phyloP scores from a whole-genome alignment of 768 basidiomycete genomes.

The Naganishia vaughanmartiniae region DNA sequence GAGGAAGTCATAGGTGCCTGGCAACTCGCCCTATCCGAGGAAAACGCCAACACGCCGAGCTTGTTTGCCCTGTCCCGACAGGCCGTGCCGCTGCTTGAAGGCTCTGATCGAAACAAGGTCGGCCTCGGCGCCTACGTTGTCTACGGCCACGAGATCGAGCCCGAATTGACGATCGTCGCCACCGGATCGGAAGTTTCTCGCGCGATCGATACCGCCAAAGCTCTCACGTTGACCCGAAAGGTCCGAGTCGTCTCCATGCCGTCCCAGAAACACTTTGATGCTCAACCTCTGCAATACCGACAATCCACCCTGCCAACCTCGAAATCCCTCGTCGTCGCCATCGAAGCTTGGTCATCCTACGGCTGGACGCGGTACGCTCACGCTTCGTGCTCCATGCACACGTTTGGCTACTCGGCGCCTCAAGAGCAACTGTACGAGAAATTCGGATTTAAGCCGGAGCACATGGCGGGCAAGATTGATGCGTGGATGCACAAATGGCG shows the following conservation, averaged over 20 bases:
- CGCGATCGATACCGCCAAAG: slow-evolving; percentile 43
- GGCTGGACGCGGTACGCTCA: slow-evolving; percentile 52
- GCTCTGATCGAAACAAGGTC: slow-evolving; percentile 42
- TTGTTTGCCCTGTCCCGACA: slow-evolving; percentile 46
- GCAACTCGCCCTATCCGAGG: slow-evolving; percentile 39
- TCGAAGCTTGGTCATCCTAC: slow-evolving; percentile 49
- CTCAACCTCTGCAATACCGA: slow-evolving; percentile 40
- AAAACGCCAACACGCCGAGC: slow-evolving; percentile 34
- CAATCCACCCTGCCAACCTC: slow-evolving; percentile 36
- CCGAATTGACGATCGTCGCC: slow-evolving; percentile 44
- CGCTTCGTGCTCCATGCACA: slow-evolving; percentile 48
- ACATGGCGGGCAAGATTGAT: slow-evolving; percentile 40
- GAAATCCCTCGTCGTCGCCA: slow-evolving; percentile 43
- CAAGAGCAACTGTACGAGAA: slow-evolving; percentile 43
- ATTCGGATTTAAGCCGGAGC: slow-evolving; percentile 48
- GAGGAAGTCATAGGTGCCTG: slow-evolving; percentile 49
- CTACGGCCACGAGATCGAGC: slow-evolving; percentile 34
- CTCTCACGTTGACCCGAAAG: slow-evolving; percentile 31
- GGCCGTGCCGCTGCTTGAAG: slow-evolving; percentile 43
- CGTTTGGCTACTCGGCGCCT: slow-evolving; percentile 50
- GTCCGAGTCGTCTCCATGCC: slow-evolving; percentile 51
- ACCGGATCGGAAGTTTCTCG: slow-evolving; percentile 48
- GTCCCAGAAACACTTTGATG: slow-evolving; percentile 43
- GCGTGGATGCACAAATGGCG: slow-evolving; percentile 32
- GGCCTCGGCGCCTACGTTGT: slow-evolving; percentile 44